Evolutionary conservation across 192 early-diverging fungal species (phyloP).

Genomic region (Cladochytrium replicatum): DNA sequence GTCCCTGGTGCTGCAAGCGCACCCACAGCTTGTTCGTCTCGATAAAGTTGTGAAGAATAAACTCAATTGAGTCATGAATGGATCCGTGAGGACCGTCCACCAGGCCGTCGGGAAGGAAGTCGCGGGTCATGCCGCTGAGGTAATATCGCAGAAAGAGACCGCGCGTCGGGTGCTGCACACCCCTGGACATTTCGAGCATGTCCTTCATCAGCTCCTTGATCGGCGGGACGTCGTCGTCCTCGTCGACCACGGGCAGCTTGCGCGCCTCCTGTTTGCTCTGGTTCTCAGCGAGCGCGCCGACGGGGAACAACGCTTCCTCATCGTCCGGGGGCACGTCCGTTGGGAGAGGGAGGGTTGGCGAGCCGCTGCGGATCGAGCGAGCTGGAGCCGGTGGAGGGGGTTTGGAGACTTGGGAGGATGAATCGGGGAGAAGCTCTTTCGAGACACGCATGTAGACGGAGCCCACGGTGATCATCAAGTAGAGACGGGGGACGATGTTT

Average conservation of each 20-base stretch:
- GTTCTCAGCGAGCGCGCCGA: too few relatives aligned
- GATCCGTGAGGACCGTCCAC: conserved; percentile 63
- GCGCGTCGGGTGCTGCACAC: conserved; percentile 97
- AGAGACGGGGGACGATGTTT: conserved; percentile 96
- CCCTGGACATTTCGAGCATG: conserved; percentile 97
- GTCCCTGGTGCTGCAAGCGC: conserved; percentile 95
- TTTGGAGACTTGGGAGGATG: too few relatives aligned
- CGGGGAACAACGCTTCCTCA: too few relatives aligned
- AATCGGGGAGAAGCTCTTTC: conserved; percentile 31
- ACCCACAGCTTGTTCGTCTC: conserved; percentile 99
- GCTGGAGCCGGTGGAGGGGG: too few relatives aligned
- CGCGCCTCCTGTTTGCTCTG: too few relatives aligned
- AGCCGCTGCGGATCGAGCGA: too few relatives aligned
- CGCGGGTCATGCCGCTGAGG: conserved; percentile 86
- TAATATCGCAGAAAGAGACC: conserved; percentile 97
- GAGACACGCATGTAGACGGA: conserved; percentile 89
- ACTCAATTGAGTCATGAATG: conserved; percentile 85
- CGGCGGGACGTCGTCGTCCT: conserved; percentile 63
- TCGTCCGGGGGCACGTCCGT: too few relatives aligned
- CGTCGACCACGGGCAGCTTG: not conserved
- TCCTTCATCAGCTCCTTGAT: conserved; percentile 96
- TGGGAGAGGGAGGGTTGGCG: too few relatives aligned
- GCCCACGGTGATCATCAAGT: conserved; percentile 98
- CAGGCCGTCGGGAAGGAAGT: conserved; percentile 79
- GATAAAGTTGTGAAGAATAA: conserved; percentile 94